Conservation (phyloP, 1,284 basidiomycete species). For the Malassezia slooffiae region DNA sequence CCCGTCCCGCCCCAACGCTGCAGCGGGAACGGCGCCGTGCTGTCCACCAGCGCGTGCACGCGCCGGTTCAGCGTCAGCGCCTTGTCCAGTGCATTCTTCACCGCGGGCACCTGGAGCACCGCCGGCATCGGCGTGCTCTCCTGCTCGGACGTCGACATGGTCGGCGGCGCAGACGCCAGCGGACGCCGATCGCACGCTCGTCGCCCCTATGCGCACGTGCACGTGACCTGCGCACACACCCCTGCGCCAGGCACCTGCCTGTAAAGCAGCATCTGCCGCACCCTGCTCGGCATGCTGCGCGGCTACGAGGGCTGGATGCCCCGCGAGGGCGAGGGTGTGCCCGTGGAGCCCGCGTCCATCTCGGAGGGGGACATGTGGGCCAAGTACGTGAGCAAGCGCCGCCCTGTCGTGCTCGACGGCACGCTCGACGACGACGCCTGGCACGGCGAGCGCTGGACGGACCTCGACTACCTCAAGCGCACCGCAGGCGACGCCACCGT, state of each 20-base stretch:
- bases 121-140: too few species aligned
- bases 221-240: too few species aligned
- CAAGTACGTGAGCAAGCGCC: conserved; percentile 25
- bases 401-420: conserved; percentile 37
- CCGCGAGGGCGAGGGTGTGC: not conserved
- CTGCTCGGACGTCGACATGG: too few species aligned
- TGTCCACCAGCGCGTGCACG: conserved; percentile 55
- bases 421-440: conserved; percentile 23
- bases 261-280: too few species aligned
- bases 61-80: conserved; percentile 4
- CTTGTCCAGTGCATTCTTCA: conserved; percentile 1
- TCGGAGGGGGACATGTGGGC: conserved; percentile 29
- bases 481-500: conserved; percentile 29
- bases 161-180: too few species aligned
- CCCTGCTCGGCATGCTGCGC: too few species aligned
- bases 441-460: conserved; percentile 30
- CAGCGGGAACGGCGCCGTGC: conserved; percentile 75
- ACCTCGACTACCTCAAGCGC: conserved; percentile 25
- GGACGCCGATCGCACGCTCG: too few species aligned
- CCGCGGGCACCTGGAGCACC: too few species aligned
- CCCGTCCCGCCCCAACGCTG: conserved; percentile 79
- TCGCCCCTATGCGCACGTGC: too few species aligned
- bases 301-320: conserved; percentile 14
- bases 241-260: too few species aligned
- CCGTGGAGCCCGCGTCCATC: conserved; percentile 13